These are phyloP conservation scores for Alnus glutinosa DNA, from an alignment of 306 rosid genomes.

Conservation along the genomic window DNA sequence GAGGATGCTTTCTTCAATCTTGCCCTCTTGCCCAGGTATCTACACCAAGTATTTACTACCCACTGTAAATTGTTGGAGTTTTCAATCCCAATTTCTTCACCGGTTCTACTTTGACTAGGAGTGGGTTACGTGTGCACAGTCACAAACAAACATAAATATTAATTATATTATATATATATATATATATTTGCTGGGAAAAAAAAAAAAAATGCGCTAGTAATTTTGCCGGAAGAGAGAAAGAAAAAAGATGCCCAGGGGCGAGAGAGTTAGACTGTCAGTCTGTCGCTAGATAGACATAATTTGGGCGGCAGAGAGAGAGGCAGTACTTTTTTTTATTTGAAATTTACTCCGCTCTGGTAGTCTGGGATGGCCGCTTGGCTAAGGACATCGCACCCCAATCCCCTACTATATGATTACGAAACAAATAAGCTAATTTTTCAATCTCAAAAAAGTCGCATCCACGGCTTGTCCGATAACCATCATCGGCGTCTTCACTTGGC, in stretches of 20 bases:
- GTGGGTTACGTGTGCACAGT: neutral
- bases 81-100: neutral
- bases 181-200: neutral
- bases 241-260: neutral
- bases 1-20: neutral
- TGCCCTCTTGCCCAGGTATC: neutral
- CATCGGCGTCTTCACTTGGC: neutral
- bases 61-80: neutral
- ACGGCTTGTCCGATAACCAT: constrained; percentile 10
- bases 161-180: no score
- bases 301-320: neutral
- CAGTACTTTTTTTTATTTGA: neutral
- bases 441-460: constrained; percentile 15
- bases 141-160: neutral
- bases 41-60: neutral
- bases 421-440: neutral
- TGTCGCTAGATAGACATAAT: no score
- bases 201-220: no score
- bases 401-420: neutral
- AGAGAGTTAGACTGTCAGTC: neutral
- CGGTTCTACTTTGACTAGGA: no score
- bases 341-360: neutral
- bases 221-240: neutral
- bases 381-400: constrained; percentile 30
- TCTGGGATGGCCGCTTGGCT: constrained; percentile 38